Percentiles rank a stretch among this genome's conserved stretches.
Conservation (phyloP, 306 rosid species). For the Ammopiptanthus mongolicus region DNA sequence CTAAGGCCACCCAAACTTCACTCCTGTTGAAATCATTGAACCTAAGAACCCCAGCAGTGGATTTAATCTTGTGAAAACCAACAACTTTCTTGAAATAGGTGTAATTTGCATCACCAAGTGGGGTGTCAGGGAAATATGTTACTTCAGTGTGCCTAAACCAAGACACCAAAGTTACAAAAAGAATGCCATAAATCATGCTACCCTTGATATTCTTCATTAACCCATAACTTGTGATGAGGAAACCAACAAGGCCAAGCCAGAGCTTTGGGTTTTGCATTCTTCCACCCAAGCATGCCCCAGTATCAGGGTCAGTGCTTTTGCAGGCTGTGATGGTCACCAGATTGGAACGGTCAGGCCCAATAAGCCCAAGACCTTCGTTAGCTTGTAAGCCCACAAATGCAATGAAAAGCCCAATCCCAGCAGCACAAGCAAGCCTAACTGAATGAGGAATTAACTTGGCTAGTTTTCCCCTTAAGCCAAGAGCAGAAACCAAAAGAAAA, state of each 20-base stretch:
- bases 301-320: constrained; percentile 37
- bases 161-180: constrained; percentile 65
- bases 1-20: constrained; percentile 75
- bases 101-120: constrained; percentile 53
- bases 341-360: constrained; percentile 72
- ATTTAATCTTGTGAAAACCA: constrained; percentile 64
- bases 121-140: constrained; percentile 63
- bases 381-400: constrained; percentile 86
- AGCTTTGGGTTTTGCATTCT: constrained; percentile 60
- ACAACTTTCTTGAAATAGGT: constrained; percentile 64
- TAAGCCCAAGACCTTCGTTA: constrained; percentile 69
- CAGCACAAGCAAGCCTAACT: constrained; percentile 68
- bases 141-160: constrained; percentile 82
- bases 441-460: constrained; percentile 68
- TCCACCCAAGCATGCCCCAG: constrained; percentile 78
- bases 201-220: constrained; percentile 70
- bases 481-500: constrained; percentile 57
- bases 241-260: constrained; percentile 73
- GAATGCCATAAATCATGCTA: constrained; percentile 84
- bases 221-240: constrained; percentile 61
- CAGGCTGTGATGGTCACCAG: constrained; percentile 75
- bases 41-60: constrained; percentile 65
- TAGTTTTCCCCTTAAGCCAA: constrained; percentile 76
- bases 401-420: constrained; percentile 90
- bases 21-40: constrained; percentile 52